Base-by-base conservation (phyloP, 768 basidiomycete genomes). In the Gautieria morchelliformis region DNA sequence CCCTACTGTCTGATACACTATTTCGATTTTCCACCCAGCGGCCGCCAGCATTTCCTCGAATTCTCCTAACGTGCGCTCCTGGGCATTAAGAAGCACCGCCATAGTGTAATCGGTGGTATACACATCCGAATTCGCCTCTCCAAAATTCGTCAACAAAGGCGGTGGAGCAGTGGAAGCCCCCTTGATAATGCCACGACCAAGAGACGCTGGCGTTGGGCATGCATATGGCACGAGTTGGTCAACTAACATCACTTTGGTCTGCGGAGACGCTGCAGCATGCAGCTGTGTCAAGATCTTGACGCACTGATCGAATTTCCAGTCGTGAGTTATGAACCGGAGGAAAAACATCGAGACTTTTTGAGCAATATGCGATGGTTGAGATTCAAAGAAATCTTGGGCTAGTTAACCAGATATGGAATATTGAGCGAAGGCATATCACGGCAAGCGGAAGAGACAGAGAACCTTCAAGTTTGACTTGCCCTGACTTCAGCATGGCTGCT, bases 191-290 rank as follows among this genome's bases (percentile, higher is more conserved):
- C n/a, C n/a, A n/a, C n/a, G n/a, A n/a, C n/a, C n/a, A n/a, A n/a
- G n/a, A n/a, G n/a, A n/a, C n/a, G 11, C 63, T 62, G 54, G 63
- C 53, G 5, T 42, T 40, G 14, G 61, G 17, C 15, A 66, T 32
- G 15, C n/a, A n/a, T n/a, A n/a, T n/a, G n/a, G n/a, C n/a, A n/a
- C n/a, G n/a, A n/a, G n/a, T n/a, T 55, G 53, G 44, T 70, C 69
- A 30, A 67, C 52, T 22, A 70, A 30, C 27, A 71, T 53, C 14
- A 71, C 62, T 51, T 59, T 62, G 2, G 70, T 70, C 0, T 47
- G 32, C 11, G 62, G 48, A 3, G 51, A 37, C 19, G 67, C 66
- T 11, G 62, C 66, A 12, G 14, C 57, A 15, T 64, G 59, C 20
- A 67, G 58, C 20, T 63, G 52, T 17, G 54, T 40, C 9, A 69